Base-by-base conservation (phyloP, 257 asterid genomes). In the Nyctanthes arbortristis region DNA sequence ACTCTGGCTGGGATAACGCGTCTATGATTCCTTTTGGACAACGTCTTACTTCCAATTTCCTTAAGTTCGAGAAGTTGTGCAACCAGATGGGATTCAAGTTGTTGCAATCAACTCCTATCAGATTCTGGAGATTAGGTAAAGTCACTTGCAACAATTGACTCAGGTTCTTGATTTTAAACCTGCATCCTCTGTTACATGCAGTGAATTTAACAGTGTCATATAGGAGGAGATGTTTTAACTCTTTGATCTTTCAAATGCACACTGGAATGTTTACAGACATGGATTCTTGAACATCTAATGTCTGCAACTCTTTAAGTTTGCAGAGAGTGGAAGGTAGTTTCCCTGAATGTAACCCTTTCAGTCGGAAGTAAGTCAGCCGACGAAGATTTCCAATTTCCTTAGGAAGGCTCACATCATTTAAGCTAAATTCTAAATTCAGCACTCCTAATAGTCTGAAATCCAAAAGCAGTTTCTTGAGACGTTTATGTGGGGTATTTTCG, bases 111-210 rank as follows among this genome's bases (percentile, higher is more conserved):
- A 61, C 27, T 54, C 60, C 57, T 14, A 40, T 45, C 61, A 70
- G 33, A 45, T 34, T 70, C 34, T 61, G 67, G n/a, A 70, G 75
- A 47, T 55, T n/a, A 25, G 62, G 63, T 27, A 71, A 55, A 49
- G 63, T 27, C 2, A 34, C 34, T 9, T 61, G 14, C 60, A 40
- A 16, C 14, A 7, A 5, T 22, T 16, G 68, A 6, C n/a, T 36
- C 18, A 33, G 16, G n/a, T 34, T 34, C 2, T 8, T 12, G 2
- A 2, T 6, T 34, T 34, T 7, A 34, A 12, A 34, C 39, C 1
- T 34, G 2, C 3, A 34, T 34, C 39, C 39, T 12, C n/a, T 13
- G 32, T 34, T 13, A 18, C 54, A 54, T 32, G 25, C 13, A 6
- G 28, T 13, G 28, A 28, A 35, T 57, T 12, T 2, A 12, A 34